phyloP scores from a whole-genome alignment of 2,329 filamentous ascomycete species.

The Exophiala bonariae region DNA sequence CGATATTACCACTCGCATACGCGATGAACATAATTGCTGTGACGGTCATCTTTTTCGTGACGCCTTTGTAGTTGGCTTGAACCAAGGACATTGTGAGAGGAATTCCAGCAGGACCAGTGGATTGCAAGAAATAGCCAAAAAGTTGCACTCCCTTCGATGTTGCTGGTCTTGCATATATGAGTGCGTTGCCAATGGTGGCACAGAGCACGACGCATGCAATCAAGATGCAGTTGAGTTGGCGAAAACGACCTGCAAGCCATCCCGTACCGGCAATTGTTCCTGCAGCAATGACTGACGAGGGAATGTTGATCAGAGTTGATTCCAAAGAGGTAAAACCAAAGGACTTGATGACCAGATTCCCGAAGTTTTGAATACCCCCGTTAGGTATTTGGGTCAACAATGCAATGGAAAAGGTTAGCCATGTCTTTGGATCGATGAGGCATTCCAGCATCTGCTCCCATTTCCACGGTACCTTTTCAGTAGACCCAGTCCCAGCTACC shows the following conservation, averaged over 20 bases:
- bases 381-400: constrained; percentile 3
- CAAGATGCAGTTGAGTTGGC: constrained; percentile 35
- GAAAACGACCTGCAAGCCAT: constrained; percentile 48
- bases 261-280: constrained; percentile 51
- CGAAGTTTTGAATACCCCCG: constrained; percentile 51
- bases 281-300: constrained; percentile 56
- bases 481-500: constrained; percentile 50
- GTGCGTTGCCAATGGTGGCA: constrained; percentile 53
- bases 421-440: constrained; percentile 46
- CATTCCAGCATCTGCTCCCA: constrained; percentile 40
- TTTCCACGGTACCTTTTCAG: constrained; percentile 38
- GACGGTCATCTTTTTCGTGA: constrained; percentile 62
- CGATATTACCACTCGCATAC: constrained; percentile 59
- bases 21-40: constrained; percentile 57
- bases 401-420: constrained; percentile 34
- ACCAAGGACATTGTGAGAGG: constrained; percentile 58
- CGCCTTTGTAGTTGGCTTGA: constrained; percentile 39
- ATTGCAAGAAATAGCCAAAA: constrained; percentile 59
- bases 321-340: constrained; percentile 53
- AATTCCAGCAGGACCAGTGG: constrained; percentile 38
- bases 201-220: constrained; percentile 52
- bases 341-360: constrained; percentile 48
- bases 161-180: constrained; percentile 50
- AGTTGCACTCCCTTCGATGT: constrained; percentile 48
- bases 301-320: constrained; percentile 42